A percentile compares a stretch with the other conserved stretches of the same genome.
Conservation (phyloP, 2,329 filamentous ascomycete species). For the Fusarium verrucosum region DNA sequence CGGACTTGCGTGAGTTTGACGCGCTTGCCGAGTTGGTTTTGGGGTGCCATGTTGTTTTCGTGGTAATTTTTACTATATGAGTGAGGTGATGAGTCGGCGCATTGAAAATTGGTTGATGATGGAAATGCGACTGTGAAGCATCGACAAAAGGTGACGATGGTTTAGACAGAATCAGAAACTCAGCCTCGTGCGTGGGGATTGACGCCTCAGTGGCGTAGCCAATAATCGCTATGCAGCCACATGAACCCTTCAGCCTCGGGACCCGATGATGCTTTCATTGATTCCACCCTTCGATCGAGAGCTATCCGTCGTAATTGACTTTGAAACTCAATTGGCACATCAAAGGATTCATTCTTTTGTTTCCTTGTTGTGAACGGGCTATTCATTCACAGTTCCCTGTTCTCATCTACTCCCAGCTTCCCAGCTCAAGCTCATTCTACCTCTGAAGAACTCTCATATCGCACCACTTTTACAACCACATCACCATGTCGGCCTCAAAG, state of each 20-base stretch:
- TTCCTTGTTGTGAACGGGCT: not conserved
- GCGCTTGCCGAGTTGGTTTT: slow-evolving; percentile 67
- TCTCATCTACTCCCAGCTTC: not conserved
- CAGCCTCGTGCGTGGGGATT: slow-evolving; percentile 19
- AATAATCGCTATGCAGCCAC: slow-evolving; percentile 31
- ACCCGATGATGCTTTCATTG: slow-evolving; percentile 43
- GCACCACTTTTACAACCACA: slow-evolving; percentile 35
- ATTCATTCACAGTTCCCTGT: not conserved
- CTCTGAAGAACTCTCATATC: slow-evolving; percentile 20
- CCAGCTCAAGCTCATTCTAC: slow-evolving; percentile 3
- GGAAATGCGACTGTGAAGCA: not conserved
- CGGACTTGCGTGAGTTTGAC: slow-evolving; percentile 72
- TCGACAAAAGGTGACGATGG: not conserved
- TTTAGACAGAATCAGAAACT: not conserved
- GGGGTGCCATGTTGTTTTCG: slow-evolving; percentile 62
- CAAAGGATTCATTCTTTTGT: not conserved
- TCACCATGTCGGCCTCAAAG: slow-evolving; percentile 69
- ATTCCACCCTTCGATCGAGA: slow-evolving; percentile 29
- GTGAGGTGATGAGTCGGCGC: not conserved
- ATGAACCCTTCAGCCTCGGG: slow-evolving; percentile 31
- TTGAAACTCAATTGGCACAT: slow-evolving; percentile 22
- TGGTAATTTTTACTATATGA: not conserved
- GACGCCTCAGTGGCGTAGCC: slow-evolving; percentile 23
- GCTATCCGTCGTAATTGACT: slow-evolving; percentile 1
- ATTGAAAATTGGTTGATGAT: not conserved